Evolutionary conservation across 768 basidiomycete genomes (phyloP).

Genomic region (Lentinula raphanica): DNA sequence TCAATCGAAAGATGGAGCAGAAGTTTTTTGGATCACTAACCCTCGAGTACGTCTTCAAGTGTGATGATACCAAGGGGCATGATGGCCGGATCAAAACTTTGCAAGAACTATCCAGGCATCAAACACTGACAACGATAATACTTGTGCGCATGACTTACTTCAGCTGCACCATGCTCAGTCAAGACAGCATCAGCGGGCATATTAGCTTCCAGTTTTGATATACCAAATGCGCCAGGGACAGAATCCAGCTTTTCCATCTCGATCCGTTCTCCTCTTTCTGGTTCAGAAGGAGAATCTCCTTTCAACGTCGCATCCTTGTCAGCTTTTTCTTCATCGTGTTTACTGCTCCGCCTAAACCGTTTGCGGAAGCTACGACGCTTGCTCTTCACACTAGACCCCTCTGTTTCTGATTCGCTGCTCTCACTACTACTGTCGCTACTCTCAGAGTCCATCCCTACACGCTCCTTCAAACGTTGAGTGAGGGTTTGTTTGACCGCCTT

Average conservation of each 20-base stretch:
- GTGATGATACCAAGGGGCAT: slow-evolving; percentile 72
- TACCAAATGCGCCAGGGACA: slow-evolving; percentile 11
- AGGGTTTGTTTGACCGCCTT: slow-evolving; percentile 76
- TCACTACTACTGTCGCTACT: slow-evolving; percentile 10
- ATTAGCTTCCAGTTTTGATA: slow-evolving; percentile 45
- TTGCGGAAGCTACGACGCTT: neutral
- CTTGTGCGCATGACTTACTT: slow-evolving; percentile 26
- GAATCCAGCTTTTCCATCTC: slow-evolving; percentile 6
- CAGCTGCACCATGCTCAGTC: slow-evolving; percentile 48
- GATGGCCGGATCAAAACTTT: slow-evolving; percentile 52
- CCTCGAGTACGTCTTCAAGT: slow-evolving; percentile 67
- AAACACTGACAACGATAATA: neutral
- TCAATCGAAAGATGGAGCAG: neutral
- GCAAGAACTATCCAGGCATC: slow-evolving; percentile 38
- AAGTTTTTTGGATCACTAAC: slow-evolving; percentile 19
- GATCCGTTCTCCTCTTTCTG: slow-evolving; percentile 8
- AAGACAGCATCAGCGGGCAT: slow-evolving; percentile 69
- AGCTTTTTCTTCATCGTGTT: neutral
- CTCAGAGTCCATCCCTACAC: slow-evolving; percentile 57
- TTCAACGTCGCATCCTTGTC: slow-evolving; percentile 16
- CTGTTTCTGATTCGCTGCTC: slow-evolving; percentile 5
- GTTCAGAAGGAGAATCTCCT: slow-evolving; percentile 10
- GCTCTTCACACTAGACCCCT: slow-evolving; percentile 7
- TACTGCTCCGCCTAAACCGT: neutral
- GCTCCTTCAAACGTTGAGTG: slow-evolving; percentile 70